Evolutionary conservation across 495 filamentous ascomycete genomes (phyloP), one percentile per base, ranked within the genome.

Genomic region (Neurospora terricola): DNA sequence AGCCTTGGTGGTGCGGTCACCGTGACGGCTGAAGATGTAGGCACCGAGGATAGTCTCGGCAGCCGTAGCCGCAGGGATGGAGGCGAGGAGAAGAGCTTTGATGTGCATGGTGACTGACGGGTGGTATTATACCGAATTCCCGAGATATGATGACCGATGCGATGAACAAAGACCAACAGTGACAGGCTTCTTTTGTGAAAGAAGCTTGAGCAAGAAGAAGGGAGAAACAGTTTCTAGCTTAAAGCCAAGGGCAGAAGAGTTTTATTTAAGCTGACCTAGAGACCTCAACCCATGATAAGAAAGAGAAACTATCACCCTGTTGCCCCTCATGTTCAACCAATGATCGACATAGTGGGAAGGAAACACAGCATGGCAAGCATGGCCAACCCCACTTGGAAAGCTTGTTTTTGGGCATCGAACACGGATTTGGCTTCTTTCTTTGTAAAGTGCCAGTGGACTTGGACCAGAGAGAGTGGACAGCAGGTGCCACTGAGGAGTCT

Each of bases 11-110:
- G 90, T 92, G 27, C 89, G 89, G 72, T 94, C 93, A 66, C 93
- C 93, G 75, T 93, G 86, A 14, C 90, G 86, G 45, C 88, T 89
- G 83, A 91, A 94, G 75, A 92, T 87, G 70, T 92, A 92, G 34
- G 89, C 84, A 45, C 87, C 89, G 79, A 91, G 90, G 36, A 92
- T 83, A 18, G 86, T 90, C 80, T 91, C 89, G 14, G 82, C 84
- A 12, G 84, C 77, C 54, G 27, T 66, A 5, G 82, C 78, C 14
- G 83, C 71, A 11, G 83, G 79, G 37, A 83, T 69, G 30, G 81
- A 45, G n/a, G 81, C 76, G 43, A 83, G 75, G 16, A 78, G 69
- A 59, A 83, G 70, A 69, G 21, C 36, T 12, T 70, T 37, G 37
- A 48, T 34, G 10, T 73, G 69, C 72, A 36, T 71, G 54, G 71